A percentile compares a stretch with the other conserved stretches of the same genome.
Conservation (phyloP, 2,329 filamentous ascomycete genomes). For the Aspergillus jensenii region DNA sequence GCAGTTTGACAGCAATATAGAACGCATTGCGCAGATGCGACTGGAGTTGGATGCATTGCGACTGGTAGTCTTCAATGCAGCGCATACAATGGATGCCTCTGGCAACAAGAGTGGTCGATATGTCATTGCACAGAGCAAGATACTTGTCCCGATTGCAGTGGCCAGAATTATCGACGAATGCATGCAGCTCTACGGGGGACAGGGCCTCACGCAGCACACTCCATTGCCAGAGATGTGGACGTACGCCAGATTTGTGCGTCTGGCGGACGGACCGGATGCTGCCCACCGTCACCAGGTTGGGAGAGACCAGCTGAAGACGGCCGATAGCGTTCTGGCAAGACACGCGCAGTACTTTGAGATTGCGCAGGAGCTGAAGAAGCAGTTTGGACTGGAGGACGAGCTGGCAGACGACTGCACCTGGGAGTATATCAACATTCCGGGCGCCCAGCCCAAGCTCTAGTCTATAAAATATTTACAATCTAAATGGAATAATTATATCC, state of each 20-base stretch:
- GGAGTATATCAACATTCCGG: neutral
- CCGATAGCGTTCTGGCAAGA: neutral
- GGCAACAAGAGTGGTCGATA: slow-evolving; percentile 40
- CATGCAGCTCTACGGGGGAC: slow-evolving; percentile 9
- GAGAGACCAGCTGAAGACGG: neutral
- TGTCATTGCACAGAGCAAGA: slow-evolving; percentile 12
- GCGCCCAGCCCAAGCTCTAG: neutral
- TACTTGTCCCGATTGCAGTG: neutral
- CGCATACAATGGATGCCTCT: slow-evolving; percentile 81
- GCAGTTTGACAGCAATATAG: slow-evolving; percentile 8
- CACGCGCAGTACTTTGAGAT: slow-evolving; percentile 7
- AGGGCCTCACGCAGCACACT: slow-evolving; percentile 9
- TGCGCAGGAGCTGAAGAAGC: slow-evolving; percentile 6
- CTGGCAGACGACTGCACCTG: slow-evolving; percentile 4
- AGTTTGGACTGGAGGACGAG: slow-evolving; percentile 9
- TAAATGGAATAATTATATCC: too few species aligned
- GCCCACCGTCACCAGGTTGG: slow-evolving; percentile 7
- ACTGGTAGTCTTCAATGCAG: slow-evolving; percentile 80
- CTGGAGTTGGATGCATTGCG: slow-evolving; percentile 57
- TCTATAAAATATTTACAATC: too few species aligned
- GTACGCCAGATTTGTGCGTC: slow-evolving; percentile 4
- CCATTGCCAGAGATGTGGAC: slow-evolving; percentile 11
- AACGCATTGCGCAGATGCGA: slow-evolving; percentile 9
- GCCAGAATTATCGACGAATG: slow-evolving; percentile 6
- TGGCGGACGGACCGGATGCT: slow-evolving; percentile 10